Evolutionary conservation across 805 yeast species (phyloP), one percentile per base, ranked within the genome.

Genomic region (Monosporozyma servazzii): DNA sequence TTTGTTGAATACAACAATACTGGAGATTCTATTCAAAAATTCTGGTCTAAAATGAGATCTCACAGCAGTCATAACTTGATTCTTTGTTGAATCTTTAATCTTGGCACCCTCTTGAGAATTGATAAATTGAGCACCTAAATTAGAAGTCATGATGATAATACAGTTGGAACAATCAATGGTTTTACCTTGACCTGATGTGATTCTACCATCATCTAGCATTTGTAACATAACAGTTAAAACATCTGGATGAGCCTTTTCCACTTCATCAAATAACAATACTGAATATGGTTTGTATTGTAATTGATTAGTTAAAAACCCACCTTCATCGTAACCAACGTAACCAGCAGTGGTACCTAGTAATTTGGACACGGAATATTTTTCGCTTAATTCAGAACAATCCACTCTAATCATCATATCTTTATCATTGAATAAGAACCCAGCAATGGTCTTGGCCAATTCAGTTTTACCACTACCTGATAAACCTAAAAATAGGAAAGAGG

Each of bases 381-480:
- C 99, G 69, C 86, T 81, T 61, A 93, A 76, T 69, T 93, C 99
- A 4, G 98, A 90, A 72, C 99, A 93, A 70, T 93, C 99, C 57
- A 93, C 89, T 73, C 99, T 84, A 65, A 93, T 86, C 88, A 93
- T 91, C 48, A 96, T 96, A 71, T 83, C 86, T 67, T 91, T 97
- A 66, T 93, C 98, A 49, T 95, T 87, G 72, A 93, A 93, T 63
- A 93, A 76, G 75, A 93, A 93, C 0, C 95, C 96, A 10, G 99
- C 98, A 25, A 93, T 78, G 63, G 90, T 93, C 79, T 93, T 93
- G 23, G 99, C 98, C 60, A 93, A 76, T 70, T 93, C 98, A 8
- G 99, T 93, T 77, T 93, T 93, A 79, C 99, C 99, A 6, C 96
- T 88, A 61, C 99, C 99, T 2, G 96, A 87, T 54, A 91, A 78